These are phyloP conservation scores for Nymphaea colorata DNA, from an alignment of 164 flowering plant species.

Conservation along the genomic window DNA sequence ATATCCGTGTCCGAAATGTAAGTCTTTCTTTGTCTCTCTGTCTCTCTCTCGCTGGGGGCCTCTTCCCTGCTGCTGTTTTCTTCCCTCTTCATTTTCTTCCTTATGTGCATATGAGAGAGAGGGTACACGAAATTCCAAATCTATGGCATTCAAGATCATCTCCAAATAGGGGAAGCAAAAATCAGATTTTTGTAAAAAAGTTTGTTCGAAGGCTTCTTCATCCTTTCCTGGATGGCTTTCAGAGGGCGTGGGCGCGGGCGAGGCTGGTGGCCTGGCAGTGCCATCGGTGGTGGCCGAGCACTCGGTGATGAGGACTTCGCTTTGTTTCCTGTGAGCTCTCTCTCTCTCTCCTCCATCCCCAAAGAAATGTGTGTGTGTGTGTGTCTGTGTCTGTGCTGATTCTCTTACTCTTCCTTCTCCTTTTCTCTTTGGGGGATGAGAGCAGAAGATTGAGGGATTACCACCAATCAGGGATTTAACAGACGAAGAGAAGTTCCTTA, in stretches of 20 bases:
- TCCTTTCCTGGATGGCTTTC: neutral
- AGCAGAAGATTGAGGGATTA: neutral
- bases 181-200: too few species aligned
- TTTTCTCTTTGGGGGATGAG: neutral
- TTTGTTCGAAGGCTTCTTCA: too few species aligned
- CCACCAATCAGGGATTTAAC: neutral
- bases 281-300: neutral
- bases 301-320: neutral
- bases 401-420: neutral
- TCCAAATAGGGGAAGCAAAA: too few species aligned
- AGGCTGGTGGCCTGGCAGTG: neutral
- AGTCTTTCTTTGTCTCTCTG: too few species aligned
- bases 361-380: neutral
- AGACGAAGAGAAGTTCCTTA: neutral
- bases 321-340: neutral
- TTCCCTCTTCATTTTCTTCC: too few species aligned
- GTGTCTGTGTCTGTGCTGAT: neutral
- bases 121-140: too few species aligned
- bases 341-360: neutral
- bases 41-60: too few species aligned
- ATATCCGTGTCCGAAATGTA: too few species aligned
- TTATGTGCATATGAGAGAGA: too few species aligned
- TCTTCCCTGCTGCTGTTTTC: too few species aligned
- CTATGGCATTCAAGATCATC: too few species aligned
- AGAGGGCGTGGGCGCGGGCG: neutral